A percentile compares a stretch with the other conserved stretches of the same genome.
Evolutionary conservation across 768 basidiomycete genomes (phyloP).

Genomic region (Phaeolepiota aurea): DNA sequence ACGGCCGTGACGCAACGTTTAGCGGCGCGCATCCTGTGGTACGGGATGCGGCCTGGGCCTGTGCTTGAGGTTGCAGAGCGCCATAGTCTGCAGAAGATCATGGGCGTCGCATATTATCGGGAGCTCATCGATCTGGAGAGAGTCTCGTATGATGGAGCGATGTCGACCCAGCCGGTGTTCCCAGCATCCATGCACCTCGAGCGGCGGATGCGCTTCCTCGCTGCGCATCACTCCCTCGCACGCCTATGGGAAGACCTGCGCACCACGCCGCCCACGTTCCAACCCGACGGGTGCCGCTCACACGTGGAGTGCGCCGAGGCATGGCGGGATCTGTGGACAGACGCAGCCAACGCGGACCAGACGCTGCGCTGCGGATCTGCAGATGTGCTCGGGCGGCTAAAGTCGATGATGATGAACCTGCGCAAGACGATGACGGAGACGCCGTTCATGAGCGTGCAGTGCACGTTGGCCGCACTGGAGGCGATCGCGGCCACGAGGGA

Average conservation of each 20-base stretch:
- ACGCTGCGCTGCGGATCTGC: conserved; percentile 32
- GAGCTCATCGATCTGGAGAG: conserved; percentile 31
- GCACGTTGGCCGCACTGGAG: conserved; percentile 37
- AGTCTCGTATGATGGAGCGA: conserved; percentile 20
- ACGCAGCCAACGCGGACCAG: conserved; percentile 38
- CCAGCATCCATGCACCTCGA: conserved; percentile 21
- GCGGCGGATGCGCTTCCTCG: conserved; percentile 40
- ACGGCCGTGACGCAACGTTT: conserved; percentile 39
- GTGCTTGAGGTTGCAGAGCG: conserved; percentile 39
- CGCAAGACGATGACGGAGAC: conserved; percentile 25
- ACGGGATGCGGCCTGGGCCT: conserved; percentile 38
- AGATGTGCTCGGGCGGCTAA: conserved; percentile 55
- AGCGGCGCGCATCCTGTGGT: conserved; percentile 46
- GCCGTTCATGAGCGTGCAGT: conserved; percentile 27
- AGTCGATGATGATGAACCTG: conserved; percentile 29
- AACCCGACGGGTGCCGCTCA: conserved; percentile 32
- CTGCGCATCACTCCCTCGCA: conserved; percentile 49
- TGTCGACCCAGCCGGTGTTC: conserved; percentile 18
- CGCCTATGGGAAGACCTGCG: conserved; percentile 47
- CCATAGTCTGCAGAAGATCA: conserved; percentile 23
- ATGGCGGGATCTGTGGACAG: conserved; percentile 45
- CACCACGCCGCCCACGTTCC: conserved; percentile 34
- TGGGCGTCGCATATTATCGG: conserved; percentile 50
- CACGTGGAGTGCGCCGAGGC: conserved; percentile 41
- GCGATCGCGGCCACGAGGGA: conserved; percentile 29